Percentiles rank a stretch among this genome's conserved stretches.
Evolutionary conservation across 768 basidiomycete species (phyloP).

Genomic region (Tephrocybe rancida): DNA sequence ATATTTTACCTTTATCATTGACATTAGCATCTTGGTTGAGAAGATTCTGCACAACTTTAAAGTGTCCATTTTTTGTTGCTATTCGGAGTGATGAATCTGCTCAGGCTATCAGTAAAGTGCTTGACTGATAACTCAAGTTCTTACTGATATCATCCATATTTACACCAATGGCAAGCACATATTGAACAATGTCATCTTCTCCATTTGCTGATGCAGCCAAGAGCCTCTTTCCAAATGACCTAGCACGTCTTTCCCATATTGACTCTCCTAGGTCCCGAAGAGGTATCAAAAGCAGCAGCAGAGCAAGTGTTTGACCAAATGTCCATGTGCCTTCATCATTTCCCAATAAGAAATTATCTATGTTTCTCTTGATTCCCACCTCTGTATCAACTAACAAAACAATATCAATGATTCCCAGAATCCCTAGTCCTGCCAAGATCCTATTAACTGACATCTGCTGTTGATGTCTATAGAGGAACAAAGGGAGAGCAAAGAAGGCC

Average conservation of each 20-base stretch:
- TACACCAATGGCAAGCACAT: neutral
- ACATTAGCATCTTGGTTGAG: no score
- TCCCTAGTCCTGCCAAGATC: neutral
- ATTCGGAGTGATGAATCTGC: no score
- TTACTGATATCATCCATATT: neutral
- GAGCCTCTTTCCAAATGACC: neutral
- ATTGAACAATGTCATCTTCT: neutral
- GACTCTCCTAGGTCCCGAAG: conserved; percentile 3
- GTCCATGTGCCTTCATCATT: conserved; percentile 2
- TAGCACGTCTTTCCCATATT: neutral
- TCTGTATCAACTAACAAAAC: neutral
- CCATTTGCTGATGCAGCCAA: neutral
- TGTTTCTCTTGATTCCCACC: neutral
- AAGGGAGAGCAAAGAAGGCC: neutral
- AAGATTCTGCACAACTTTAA: no score
- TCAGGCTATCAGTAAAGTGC: no score
- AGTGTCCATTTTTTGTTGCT: no score
- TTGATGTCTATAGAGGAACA: neutral
- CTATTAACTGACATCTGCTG: neutral
- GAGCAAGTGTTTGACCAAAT: conserved; percentile 11
- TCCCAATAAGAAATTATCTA: neutral
- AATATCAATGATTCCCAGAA: neutral
- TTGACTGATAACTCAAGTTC: neutral
- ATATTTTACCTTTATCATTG: no score
- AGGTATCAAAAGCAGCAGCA: conserved; percentile 7